Percentiles rank a stretch among this genome's conserved stretches.
These are phyloP conservation scores for Mortierella sp. DNA, from an alignment of 371 early-diverging fungal genomes.

Conservation along the genomic window DNA sequence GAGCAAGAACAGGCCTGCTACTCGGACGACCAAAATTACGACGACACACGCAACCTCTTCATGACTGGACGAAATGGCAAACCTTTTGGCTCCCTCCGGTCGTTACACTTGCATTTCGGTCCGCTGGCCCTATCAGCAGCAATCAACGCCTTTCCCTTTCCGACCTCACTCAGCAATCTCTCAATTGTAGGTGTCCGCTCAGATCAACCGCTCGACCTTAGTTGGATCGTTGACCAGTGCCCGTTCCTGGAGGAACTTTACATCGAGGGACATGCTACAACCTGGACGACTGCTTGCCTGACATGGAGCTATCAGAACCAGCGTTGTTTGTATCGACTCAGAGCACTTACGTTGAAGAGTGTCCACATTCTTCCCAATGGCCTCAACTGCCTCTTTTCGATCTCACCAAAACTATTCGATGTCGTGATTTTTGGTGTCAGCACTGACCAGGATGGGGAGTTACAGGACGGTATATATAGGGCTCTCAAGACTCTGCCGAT, in stretches of 20 bases:
- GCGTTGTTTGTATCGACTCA: not conserved
- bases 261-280: not conserved
- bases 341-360: not conserved
- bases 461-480: not conserved
- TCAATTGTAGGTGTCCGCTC: not conserved
- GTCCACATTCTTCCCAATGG: not conserved
- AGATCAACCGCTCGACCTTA: not conserved
- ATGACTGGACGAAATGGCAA: not conserved
- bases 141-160: not conserved
- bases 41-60: not conserved
- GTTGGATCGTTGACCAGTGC: not conserved
- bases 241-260: not conserved
- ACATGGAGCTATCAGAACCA: not conserved
- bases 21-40: not conserved
- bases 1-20: not conserved
- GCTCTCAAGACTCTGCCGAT: not conserved
- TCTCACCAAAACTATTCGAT: not conserved
- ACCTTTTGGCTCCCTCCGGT: not conserved
- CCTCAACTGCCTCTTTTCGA: not conserved
- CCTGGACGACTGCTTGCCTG: not conserved
- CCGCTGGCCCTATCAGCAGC: not conserved
- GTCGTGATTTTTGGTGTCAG: not conserved
- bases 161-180: not conserved
- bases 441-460: not conserved
- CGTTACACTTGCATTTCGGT: not conserved